phyloP scores from a whole-genome alignment of 2,329 filamentous ascomycete species.

The Macrophomina tecta region DNA sequence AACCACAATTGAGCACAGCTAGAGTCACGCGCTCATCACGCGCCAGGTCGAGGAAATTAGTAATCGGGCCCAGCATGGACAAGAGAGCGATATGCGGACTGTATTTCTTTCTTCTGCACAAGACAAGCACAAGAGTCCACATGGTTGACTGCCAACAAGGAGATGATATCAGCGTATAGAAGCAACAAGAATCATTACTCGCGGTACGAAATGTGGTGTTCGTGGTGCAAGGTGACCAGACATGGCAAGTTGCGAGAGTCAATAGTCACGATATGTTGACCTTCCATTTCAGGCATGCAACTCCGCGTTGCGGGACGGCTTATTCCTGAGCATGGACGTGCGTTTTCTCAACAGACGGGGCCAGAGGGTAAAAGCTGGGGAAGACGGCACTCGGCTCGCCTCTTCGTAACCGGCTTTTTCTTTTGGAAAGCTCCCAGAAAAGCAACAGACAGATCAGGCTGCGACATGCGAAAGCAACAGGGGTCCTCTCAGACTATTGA shows the following conservation, averaged over 20 bases:
- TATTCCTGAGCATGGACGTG: not conserved
- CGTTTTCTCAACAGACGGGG: not conserved
- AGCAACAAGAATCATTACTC: no score
- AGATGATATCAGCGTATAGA: not conserved
- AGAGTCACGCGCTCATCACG: no score
- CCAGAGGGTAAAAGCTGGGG: not conserved
- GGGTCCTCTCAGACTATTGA: not conserved
- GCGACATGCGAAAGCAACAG: not conserved
- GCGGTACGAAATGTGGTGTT: not conserved
- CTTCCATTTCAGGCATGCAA: not conserved
- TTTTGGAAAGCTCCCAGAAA: not conserved
- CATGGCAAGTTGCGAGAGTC: not conserved
- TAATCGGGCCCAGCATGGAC: not conserved
- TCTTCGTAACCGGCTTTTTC: not conserved
- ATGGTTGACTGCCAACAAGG: not conserved
- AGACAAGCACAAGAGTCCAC: not conserved
- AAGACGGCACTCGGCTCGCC: not conserved
- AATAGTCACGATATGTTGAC: constrained; percentile 8
- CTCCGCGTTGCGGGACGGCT: constrained; percentile 8
- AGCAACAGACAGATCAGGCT: not conserved
- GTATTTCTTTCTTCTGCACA: not conserved
- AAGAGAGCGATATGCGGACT: not conserved
- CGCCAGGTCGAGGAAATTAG: not conserved
- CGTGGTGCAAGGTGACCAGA: not conserved
- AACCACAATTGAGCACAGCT: no score